Evolutionary conservation across 192 early-diverging fungal genomes (phyloP), one percentile per base, ranked within the genome.

Genomic region (Coemansia sp.): DNA sequence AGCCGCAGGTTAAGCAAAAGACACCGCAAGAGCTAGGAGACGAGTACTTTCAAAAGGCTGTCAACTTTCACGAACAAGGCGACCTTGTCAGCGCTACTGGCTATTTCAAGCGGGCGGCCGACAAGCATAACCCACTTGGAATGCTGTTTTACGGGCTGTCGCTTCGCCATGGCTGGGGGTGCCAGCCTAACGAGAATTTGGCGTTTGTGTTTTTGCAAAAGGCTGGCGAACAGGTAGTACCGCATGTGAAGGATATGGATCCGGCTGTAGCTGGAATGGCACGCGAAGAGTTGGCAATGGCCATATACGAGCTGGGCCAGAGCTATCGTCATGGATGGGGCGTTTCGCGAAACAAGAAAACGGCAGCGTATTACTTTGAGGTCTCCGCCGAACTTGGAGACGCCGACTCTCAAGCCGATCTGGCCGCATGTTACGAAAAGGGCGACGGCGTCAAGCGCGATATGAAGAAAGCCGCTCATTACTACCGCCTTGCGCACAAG

Each of bases 241-340:
- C 83, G 22, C 88, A 89, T 41, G 69, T 90, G 43, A 88, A 90
- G 31, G 86, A 86, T 36, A 83, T 87, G 62, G 79, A 87, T 64
- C 78, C 87, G 47, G 79, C 82, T 1, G 86, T 88, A 39, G 87
- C 85, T 1, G 86, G 86, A 5, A 87, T 90, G 29, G 87, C 88
- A 41, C 87, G 86, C 60, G 86, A 89, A 22, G 92, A 91, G 68
- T 65, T 93, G 65, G 87, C 89, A 1, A 82, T 93, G 73, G 91
- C 92, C 1, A 92, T 94, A 40, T 92, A 92, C 70, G 92, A 94
- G 71, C 82, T 94, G 1, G 92, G 92, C 1, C 85, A 91, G 66
- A 90, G 90, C 75, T 94, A 91, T 72, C 86, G 89, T 57, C 92
- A 94, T 77, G 92, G 92, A 22, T 92, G 92, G 91, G 92, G 92